Percentiles rank a stretch among this genome's conserved stretches.
These are phyloP conservation scores for Dactylellina sp. DNA, from an alignment of 2,329 filamentous ascomycete species.

Conservation along the genomic window DNA sequence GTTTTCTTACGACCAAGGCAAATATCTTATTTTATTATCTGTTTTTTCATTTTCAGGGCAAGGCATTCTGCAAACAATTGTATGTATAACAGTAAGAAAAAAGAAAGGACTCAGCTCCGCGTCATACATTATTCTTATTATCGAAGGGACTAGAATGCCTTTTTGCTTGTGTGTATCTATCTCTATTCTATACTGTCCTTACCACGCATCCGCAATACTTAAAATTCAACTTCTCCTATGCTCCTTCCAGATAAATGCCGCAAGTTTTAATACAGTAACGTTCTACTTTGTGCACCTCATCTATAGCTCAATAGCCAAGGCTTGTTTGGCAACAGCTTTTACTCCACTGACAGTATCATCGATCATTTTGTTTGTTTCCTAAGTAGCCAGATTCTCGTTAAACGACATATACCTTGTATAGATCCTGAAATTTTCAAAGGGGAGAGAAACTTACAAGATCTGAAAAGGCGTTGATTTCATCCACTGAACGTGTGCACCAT, in stretches of 20 bases:
- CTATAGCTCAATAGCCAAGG: conserved; percentile 2
- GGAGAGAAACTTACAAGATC: not conserved
- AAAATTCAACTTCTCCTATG: too few relatives aligned
- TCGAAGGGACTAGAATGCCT: too few relatives aligned
- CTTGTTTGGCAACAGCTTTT: not conserved
- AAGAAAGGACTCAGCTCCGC: not conserved
- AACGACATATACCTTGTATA: too few relatives aligned
- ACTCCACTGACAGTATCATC: not conserved
- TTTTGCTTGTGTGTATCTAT: too few relatives aligned
- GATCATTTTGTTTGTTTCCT: not conserved
- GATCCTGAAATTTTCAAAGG: too few relatives aligned
- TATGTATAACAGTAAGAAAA: conserved; percentile 37
- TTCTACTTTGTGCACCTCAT: too few relatives aligned
- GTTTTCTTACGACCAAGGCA: not conserved
- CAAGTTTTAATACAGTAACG: too few relatives aligned
- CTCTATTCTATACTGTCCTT: too few relatives aligned
- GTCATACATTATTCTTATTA: not conserved
- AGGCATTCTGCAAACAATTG: conserved; percentile 25
- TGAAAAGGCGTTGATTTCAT: not conserved
- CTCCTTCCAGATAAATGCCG: too few relatives aligned
- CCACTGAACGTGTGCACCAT: conserved; percentile 19
- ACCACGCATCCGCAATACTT: too few relatives aligned
- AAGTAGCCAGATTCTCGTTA: not conserved
- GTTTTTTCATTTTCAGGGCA: not conserved
- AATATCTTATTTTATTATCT: not conserved